A percentile compares a stretch with the other conserved stretches of the same genome.
phyloP scores from a whole-genome alignment of 2,329 filamentous ascomycete genomes.

The Cercospora zeina region DNA sequence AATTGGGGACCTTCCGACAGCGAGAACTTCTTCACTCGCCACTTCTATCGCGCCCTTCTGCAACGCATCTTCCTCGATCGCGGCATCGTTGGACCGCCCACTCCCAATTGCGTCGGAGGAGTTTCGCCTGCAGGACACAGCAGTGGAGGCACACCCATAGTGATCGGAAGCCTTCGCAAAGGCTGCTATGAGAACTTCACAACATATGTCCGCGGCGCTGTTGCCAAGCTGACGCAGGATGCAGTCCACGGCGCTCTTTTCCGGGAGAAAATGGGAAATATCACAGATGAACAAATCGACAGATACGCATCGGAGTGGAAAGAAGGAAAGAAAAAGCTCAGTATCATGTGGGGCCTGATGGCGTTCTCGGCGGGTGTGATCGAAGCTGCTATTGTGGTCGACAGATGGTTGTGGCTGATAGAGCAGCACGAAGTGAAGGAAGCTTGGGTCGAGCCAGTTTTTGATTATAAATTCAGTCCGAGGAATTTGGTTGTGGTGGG shows the following conservation, averaged over 20 bases:
- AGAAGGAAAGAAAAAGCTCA: slow-evolving; percentile 74
- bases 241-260: slow-evolving; percentile 61
- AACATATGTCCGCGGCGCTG: slow-evolving; percentile 76
- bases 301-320: slow-evolving; percentile 67
- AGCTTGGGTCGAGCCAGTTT: slow-evolving; percentile 91
- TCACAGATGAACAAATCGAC: slow-evolving; percentile 75
- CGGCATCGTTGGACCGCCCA: slow-evolving; percentile 67
- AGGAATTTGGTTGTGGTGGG: slow-evolving; percentile 92
- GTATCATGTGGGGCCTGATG: slow-evolving; percentile 91
- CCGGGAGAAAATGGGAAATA: slow-evolving; percentile 61
- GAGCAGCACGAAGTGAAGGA: slow-evolving; percentile 72
- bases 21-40: slow-evolving; percentile 83
- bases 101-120: slow-evolving; percentile 32
- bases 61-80: slow-evolving; percentile 90
- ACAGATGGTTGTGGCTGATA: slow-evolving; percentile 82
- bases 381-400: slow-evolving; percentile 85
- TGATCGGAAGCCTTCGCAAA: slow-evolving; percentile 83
- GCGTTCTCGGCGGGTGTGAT: slow-evolving; percentile 88
- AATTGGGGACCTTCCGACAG: slow-evolving; percentile 87
- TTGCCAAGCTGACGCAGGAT: slow-evolving; percentile 69
- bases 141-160: slow-evolving; percentile 65
- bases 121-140: slow-evolving; percentile 40
- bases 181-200: slow-evolving; percentile 72
- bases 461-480: slow-evolving; percentile 82
- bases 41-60: slow-evolving; percentile 87